Percentiles rank a stretch among this genome's conserved stretches.
Evolutionary conservation across 2,329 filamentous ascomycete genomes (phyloP).

Genomic region (Coniosporium tulheliwenetii): DNA sequence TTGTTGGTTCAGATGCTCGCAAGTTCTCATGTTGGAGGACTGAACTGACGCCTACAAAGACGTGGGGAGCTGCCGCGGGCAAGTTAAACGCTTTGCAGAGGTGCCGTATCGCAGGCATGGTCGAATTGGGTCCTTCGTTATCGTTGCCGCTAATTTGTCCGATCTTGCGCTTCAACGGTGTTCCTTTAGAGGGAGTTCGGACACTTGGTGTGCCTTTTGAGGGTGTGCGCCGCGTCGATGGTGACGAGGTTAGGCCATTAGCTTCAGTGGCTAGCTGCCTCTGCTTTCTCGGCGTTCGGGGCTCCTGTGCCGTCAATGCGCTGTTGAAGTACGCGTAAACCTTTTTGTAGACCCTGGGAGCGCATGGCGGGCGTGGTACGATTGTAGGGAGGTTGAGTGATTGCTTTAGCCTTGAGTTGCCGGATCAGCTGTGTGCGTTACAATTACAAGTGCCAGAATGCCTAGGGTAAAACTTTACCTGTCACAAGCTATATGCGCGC

Average conservation of each 20-base stretch:
- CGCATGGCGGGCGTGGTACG: constrained; percentile 59
- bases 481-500: constrained; percentile 80
- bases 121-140: constrained; percentile 34
- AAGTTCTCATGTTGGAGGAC: constrained; percentile 1
- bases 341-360: constrained; percentile 68
- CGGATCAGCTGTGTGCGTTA: neutral
- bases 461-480: constrained; percentile 33
- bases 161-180: constrained; percentile 14
- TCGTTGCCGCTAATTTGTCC: neutral
- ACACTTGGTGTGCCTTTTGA: constrained; percentile 4
- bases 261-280: constrained; percentile 7
- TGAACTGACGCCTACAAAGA: constrained; percentile 7
- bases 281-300: constrained; percentile 20
- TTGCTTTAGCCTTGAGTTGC: constrained; percentile 50
- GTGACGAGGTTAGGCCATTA: constrained; percentile 11
- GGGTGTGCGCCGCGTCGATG: constrained; percentile 7
- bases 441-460: neutral
- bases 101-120: constrained; percentile 49
- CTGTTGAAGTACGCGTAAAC: constrained; percentile 68
- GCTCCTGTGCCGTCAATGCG: constrained; percentile 33
- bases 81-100: constrained; percentile 20
- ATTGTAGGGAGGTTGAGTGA: constrained; percentile 62
- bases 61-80: constrained; percentile 7
- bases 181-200: constrained; percentile 16
- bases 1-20: neutral